Evolutionary conservation across 2,329 filamentous ascomycete genomes (phyloP), one percentile per base, ranked within the genome.

Genomic region (Microdochium trichocladiopsis): DNA sequence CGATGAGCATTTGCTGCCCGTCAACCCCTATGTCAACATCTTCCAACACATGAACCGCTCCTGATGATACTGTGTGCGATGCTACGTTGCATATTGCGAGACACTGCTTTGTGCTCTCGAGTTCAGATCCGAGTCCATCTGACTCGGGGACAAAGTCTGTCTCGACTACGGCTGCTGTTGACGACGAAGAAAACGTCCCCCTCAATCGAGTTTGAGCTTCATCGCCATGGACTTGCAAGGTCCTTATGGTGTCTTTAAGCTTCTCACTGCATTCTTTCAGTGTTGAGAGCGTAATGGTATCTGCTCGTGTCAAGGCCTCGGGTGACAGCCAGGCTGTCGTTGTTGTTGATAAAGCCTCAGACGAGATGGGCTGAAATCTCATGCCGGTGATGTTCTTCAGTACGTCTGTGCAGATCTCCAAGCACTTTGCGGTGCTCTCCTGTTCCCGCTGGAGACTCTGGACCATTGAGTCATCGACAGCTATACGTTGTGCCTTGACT

Each of bases 241-340:
- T 66, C 56, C 25, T 67, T 64, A 69, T 56, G 52, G 65, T 65
- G 23, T 64, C 64, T 51, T 69, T 60, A 43, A 71, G 62, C 51
- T 33, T 33, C 8, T 14, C 14, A 8, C 8, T 33, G 14, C 28
- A 33, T 14, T 33, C 28, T 33, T 33, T 8, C 14, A 33, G 28
- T 33, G 28, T 14, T 33, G 28, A 33, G 28, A 33, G 8, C 28
- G 28, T 33, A 14, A 33, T 33, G 28, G 14, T 14, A 33, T 33
- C 28, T 33, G 28, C 28, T 33, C 8, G 28, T 14, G 28, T 8
- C 8, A 33, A 14, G 8, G 28, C 28, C 14, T 33, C 28, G 8
- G 28, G 28, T 33, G 28, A 33, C 14, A 33, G 28, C 8, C 8
- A 33, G n/a, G n/a, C n/a, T n/a, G n/a, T n/a, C 28, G 14, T 14